Base-by-base conservation (phyloP, 202 grass and related monocot species). In the Miscanthus sacchariflorus region DNA sequence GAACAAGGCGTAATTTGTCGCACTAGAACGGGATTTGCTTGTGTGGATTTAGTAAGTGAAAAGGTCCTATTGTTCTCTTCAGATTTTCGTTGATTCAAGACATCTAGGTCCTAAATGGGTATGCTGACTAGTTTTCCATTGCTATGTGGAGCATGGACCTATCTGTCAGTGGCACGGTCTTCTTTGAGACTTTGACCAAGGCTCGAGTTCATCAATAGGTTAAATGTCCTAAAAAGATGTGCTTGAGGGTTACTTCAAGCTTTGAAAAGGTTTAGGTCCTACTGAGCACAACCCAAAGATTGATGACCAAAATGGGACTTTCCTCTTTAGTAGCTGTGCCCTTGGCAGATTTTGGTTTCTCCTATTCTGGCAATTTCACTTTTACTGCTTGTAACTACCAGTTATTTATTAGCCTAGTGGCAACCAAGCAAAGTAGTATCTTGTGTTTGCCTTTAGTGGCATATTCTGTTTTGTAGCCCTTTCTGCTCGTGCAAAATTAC, bases 1-100 rank as follows among this genome's bases (percentile, higher is more conserved):
- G 42, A 63, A 42, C 3, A 18, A 13, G 43, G 81, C 25, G 77
- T 49, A 49, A 36, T 76, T 24, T 65, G 7, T 63, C 27, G 6
- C 3, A 0, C 40, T 75, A 85, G 24, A 85, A 72, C 12, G 5
- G 30, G 82, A 12, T 56, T 65, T 25, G 61, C 61, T 27, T 27
- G 49, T 18, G 30, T 13, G 30, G 64, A 72, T 86, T 80, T 21
- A 71, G 63, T 0, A 65, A 84, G 5, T 74, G 64, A 58, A 81
- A 72, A 44, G 4, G 27, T 61, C 40, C 13, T 45, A 7, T 30
- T 54, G 12, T 79, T 25, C 17, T 30, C 46, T 54, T 58, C 45
- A 64, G 5, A 48, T 76, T 88, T 91, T 88, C n/a, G 2, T 58
- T 72, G 25, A 75, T 68, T 25, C 25, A 77, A 78, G 67, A 78